Conservation (phyloP, 768 basidiomycete genomes). For the Serendipita indica region DNA sequence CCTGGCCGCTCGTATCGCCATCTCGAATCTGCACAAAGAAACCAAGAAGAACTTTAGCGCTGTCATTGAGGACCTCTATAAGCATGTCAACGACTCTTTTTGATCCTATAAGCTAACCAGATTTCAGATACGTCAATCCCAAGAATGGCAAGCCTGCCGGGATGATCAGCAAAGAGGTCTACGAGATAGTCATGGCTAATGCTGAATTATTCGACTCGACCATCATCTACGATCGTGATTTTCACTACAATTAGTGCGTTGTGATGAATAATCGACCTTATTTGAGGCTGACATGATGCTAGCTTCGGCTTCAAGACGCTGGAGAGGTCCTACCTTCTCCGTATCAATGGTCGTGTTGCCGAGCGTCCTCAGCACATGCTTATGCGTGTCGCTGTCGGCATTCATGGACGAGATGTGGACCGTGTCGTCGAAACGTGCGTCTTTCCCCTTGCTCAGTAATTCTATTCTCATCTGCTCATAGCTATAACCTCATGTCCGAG, state of each 20-base stretch:
- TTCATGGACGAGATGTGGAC: conserved; percentile 82
- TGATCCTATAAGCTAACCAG: background rate
- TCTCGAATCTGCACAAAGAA: conserved; percentile 98
- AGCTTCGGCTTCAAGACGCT: conserved; percentile 99
- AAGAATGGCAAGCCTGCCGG: conserved; percentile 78
- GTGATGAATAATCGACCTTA: background rate
- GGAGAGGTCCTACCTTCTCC: conserved; percentile 91
- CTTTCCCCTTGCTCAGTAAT: too few species aligned
- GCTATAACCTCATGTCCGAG: conserved; percentile 88
- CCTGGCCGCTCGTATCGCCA: conserved; percentile 94
- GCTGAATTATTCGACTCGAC: conserved; percentile 77
- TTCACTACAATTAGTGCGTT: conserved; percentile 85
- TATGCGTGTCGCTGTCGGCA: conserved; percentile 98
- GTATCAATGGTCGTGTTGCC: conserved; percentile 85
- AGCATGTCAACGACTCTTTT: conserved; percentile 31
- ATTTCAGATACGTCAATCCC: conserved; percentile 56
- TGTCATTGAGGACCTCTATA: conserved; percentile 81
- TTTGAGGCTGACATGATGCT: background rate
- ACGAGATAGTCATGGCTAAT: conserved; percentile 66
- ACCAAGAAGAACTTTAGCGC: conserved; percentile 94
- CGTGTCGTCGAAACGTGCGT: conserved; percentile 64
- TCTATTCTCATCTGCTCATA: conserved; percentile 11
- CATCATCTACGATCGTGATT: conserved; percentile 96
- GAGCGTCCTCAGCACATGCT: conserved; percentile 98
- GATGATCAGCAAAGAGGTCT: conserved; percentile 84